Conservation (phyloP, 768 basidiomycete species). For the Boletellus sp. region DNA sequence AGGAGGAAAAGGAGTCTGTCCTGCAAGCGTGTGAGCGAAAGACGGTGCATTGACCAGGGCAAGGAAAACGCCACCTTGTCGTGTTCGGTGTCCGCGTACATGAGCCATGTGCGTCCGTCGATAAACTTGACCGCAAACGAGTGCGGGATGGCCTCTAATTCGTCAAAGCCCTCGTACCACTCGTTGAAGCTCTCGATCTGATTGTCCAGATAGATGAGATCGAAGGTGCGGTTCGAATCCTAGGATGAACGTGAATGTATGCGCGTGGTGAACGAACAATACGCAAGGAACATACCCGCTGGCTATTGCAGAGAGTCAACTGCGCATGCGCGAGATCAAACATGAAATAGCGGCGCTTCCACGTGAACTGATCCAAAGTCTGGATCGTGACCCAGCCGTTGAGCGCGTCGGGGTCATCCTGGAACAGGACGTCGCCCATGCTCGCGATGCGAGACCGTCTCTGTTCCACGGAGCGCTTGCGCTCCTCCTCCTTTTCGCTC, state of each 20-base stretch:
- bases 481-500: conserved; percentile 42
- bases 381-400: conserved; percentile 65
- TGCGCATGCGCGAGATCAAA: conserved; percentile 41
- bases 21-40: conserved; percentile 10
- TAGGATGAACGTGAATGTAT: conserved; percentile 10
- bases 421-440: conserved; percentile 45
- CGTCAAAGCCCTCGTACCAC: conserved; percentile 67
- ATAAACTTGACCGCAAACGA: conserved; percentile 66
- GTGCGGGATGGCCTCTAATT: conserved; percentile 59
- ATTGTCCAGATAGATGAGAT: conserved; percentile 44
- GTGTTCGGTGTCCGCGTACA: conserved; percentile 60
- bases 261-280: background rate
- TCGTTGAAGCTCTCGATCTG: conserved; percentile 48
- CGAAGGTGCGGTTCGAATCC: conserved; percentile 29
- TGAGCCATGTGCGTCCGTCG: conserved; percentile 48
- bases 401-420: conserved; percentile 37
- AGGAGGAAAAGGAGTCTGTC: conserved; percentile 27
- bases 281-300: conserved; percentile 37
- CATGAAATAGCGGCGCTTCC: conserved; percentile 65
- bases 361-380: conserved; percentile 47
- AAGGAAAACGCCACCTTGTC: conserved; percentile 46
- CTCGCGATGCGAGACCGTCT: conserved; percentile 39
- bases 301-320: conserved; percentile 48
- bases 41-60: background rate
- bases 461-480: conserved; percentile 38